Evolutionary conservation across 352 stramenopile species (phyloP).

Genomic region (Phytophthora tubulina): DNA sequence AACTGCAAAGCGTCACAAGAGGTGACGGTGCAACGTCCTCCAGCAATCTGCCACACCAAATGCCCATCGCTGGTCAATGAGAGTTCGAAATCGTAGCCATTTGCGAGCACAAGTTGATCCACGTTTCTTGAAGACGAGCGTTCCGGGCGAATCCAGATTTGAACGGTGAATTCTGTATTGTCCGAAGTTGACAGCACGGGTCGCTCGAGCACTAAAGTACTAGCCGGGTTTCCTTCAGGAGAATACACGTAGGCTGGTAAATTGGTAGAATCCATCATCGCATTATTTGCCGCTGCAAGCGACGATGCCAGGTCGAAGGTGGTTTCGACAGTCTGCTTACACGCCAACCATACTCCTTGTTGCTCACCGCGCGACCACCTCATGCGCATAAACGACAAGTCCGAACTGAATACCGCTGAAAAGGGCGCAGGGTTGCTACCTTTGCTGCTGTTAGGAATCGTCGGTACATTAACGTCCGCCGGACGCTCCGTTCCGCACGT

Average conservation of each 20-base stretch:
- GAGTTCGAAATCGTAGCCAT: constrained; percentile 70
- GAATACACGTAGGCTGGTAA: constrained; percentile 69
- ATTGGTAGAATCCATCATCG: constrained; percentile 66
- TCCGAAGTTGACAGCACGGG: constrained; percentile 59
- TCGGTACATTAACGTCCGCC: constrained; percentile 42
- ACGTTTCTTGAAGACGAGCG: constrained; percentile 20
- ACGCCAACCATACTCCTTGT: constrained; percentile 82
- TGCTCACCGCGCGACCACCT: constrained; percentile 87
- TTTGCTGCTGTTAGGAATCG: constrained; percentile 43
- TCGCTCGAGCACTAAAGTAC: constrained; percentile 74
- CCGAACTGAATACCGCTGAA: constrained; percentile 62
- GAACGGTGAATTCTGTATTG: constrained; percentile 67
- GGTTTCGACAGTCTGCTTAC: constrained; percentile 41
- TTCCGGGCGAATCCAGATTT: constrained; percentile 74
- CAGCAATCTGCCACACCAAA: constrained; percentile 65
- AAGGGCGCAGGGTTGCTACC: constrained; percentile 85
- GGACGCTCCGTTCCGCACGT: constrained; percentile 80
- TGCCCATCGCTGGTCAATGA: constrained; percentile 47
- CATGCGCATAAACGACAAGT: constrained; percentile 79
- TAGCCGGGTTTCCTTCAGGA: constrained; percentile 51
- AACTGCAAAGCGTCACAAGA: constrained; percentile 50
- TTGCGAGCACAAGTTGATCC: constrained; percentile 66
- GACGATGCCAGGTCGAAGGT: constrained; percentile 53
- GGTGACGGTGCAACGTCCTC: constrained; percentile 48
- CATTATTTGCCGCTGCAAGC: constrained; percentile 45